Evolutionary conservation across 129 eudicot genomes (phyloP), one percentile per base, ranked within the genome.

Genomic region (Saussurea involucrata): DNA sequence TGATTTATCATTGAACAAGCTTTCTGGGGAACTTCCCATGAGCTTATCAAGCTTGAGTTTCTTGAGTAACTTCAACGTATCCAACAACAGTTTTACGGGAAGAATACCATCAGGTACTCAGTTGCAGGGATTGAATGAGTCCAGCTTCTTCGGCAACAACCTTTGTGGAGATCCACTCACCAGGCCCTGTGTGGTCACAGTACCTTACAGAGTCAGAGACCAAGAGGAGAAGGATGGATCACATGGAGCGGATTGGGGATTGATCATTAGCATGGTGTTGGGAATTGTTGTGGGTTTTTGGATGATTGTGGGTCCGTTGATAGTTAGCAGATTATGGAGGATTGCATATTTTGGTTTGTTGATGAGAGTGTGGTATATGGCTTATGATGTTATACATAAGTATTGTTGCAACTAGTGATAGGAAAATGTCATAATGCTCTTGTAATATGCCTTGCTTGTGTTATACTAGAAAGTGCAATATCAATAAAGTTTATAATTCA

Each of bases 161-260:
- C 82, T 84, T 68, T 79, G 84, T 61, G 86, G 86, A n/a, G 36
- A 22, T 7, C 83, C 90, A 20, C 71, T 86, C 24, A 69, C 20
- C 18, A 12, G 12, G 53, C 53, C 4, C 2, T 42, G 53, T 42
- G 53, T 11, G 9, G 20, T 21, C 8, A 21, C 8, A 69, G 32
- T 10, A 18, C 21, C 57, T 42, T 3, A 42, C 0, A 12, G 17
- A 4, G 4, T 10, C 0, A 12, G 17, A 4, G 4, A 15, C 24
- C 18, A 69, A 37, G 40, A 69, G 0, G 21, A 69, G 6, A 15
- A 22, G 2, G 6, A 11, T 5, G 12, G 33, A 37, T n/a, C 4
- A 40, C 32, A 69, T 33, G 18, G 29, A 34, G 29, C 1, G 1
- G 72, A 68, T 33, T 68, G 53, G 72, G 72, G 28, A 0, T 68